phyloP scores from a whole-genome alignment of 129 eudicot genomes.

The Centella asiatica region DNA sequence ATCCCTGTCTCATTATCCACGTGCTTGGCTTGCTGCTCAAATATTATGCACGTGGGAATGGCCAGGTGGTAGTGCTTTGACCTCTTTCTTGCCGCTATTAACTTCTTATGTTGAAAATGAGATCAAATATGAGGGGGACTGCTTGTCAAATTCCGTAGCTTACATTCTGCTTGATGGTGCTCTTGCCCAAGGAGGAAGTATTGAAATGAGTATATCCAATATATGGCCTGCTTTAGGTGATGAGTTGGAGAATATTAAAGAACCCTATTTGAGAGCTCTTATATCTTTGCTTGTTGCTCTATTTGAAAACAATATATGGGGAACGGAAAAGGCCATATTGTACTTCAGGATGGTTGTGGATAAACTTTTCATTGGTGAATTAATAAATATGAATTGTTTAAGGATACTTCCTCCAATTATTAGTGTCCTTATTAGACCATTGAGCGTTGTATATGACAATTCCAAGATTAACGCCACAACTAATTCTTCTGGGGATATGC shows the following conservation, averaged over 20 bases:
- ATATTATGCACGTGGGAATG: constrained; percentile 95
- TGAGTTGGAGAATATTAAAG: constrained; percentile 53
- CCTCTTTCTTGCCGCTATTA: constrained; percentile 64
- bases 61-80: constrained; percentile 68
- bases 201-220: constrained; percentile 31
- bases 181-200: constrained; percentile 47
- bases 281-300: constrained; percentile 38
- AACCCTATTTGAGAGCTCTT: constrained; percentile 66
- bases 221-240: constrained; percentile 42
- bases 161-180: constrained; percentile 76
- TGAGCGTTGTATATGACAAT: constrained; percentile 22
- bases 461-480: constrained; percentile 13
- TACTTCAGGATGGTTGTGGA: constrained; percentile 43
- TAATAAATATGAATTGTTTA: constrained; percentile 47
- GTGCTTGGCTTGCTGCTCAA: constrained; percentile 94
- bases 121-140: constrained; percentile 16
- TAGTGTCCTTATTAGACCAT: constrained; percentile 50
- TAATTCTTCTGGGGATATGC: constrained; percentile 26
- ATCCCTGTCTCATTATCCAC: constrained; percentile 23
- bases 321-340: constrained; percentile 41
- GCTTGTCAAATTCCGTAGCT: constrained; percentile 43
- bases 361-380: constrained; percentile 67
- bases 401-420: constrained; percentile 56
- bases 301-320: constrained; percentile 63
- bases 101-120: constrained; percentile 28